A percentile compares a stretch with the other conserved stretches of the same genome.
Evolutionary conservation across 306 rosid genomes (phyloP).

Genomic region (Boehmeria nivea): DNA sequence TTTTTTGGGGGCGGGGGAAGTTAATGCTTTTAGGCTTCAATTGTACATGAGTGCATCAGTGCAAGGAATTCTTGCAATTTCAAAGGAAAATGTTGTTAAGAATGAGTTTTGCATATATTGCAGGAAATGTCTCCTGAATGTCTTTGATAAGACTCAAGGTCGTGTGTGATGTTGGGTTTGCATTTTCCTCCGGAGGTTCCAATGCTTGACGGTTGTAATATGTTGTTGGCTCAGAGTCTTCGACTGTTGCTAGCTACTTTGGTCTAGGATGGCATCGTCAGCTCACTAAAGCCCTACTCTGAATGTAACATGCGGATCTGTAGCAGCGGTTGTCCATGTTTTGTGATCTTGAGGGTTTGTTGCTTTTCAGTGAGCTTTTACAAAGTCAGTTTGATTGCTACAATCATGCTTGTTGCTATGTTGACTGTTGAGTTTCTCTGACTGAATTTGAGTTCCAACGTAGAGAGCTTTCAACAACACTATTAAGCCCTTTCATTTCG

Average conservation of each 20-base stretch:
- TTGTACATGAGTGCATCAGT: too few relatives aligned
- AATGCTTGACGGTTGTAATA: background rate
- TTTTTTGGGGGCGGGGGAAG: too few relatives aligned
- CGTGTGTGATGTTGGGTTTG: too few relatives aligned
- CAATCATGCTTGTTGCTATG: background rate
- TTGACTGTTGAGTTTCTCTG: background rate
- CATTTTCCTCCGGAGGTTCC: background rate
- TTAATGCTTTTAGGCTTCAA: background rate
- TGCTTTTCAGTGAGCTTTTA: background rate
- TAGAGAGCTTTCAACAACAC: too few relatives aligned
- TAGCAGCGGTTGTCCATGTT: too few relatives aligned
- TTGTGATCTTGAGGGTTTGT: background rate
- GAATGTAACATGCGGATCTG: too few relatives aligned
- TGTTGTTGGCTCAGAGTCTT: too few relatives aligned
- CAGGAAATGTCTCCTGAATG: constrained; percentile 28
- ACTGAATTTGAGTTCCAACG: constrained; percentile 2
- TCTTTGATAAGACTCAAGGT: background rate
- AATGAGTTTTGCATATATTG: background rate
- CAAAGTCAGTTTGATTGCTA: background rate
- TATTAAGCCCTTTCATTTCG: too few relatives aligned
- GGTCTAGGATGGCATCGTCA: too few relatives aligned
- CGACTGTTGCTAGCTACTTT: too few relatives aligned
- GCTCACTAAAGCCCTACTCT: too few relatives aligned
- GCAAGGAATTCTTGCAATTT: background rate
- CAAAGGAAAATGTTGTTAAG: background rate